Percentiles rank a stretch among this genome's conserved stretches.
phyloP scores from a whole-genome alignment of 2,329 filamentous ascomycete genomes.

The Aspergillaceae sp. region DNA sequence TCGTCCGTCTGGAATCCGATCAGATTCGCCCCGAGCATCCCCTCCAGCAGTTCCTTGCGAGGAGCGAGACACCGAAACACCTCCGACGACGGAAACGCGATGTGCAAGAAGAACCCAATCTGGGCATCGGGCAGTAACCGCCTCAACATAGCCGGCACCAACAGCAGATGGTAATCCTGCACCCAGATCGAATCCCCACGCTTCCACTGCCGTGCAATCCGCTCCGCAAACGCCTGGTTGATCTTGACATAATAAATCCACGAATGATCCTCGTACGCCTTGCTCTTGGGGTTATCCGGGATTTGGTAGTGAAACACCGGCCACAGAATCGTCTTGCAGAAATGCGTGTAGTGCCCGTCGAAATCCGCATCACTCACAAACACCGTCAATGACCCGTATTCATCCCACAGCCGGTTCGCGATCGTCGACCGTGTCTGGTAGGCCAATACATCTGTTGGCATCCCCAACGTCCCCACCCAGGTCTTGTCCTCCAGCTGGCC shows the following conservation, averaged over 20 bases:
- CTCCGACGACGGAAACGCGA: conserved; percentile 89
- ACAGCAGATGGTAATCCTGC: conserved; percentile 85
- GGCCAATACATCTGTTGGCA: conserved; percentile 80
- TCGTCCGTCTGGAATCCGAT: conserved; percentile 90
- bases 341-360: conserved; percentile 87
- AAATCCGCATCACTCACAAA: conserved; percentile 86
- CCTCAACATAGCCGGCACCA: conserved; percentile 78
- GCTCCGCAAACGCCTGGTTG: conserved; percentile 86
- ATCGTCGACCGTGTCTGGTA: conserved; percentile 73
- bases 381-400: conserved; percentile 73
- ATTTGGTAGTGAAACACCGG: conserved; percentile 97
- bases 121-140: conserved; percentile 75
- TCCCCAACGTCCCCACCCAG: conserved; percentile 89
- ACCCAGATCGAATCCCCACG: conserved; percentile 86
- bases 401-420: conserved; percentile 67
- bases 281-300: conserved; percentile 92
- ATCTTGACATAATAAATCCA: conserved; percentile 89
- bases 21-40: conserved; percentile 84
- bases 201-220: conserved; percentile 82
- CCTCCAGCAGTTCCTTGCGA: conserved; percentile 74
- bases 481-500: conserved; percentile 64
- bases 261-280: conserved; percentile 91
- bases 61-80: conserved; percentile 83
- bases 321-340: conserved; percentile 94
- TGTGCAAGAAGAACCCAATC: conserved; percentile 92